Evolutionary conservation across 768 basidiomycete species (phyloP).

Genomic region (Ramaria sp.): DNA sequence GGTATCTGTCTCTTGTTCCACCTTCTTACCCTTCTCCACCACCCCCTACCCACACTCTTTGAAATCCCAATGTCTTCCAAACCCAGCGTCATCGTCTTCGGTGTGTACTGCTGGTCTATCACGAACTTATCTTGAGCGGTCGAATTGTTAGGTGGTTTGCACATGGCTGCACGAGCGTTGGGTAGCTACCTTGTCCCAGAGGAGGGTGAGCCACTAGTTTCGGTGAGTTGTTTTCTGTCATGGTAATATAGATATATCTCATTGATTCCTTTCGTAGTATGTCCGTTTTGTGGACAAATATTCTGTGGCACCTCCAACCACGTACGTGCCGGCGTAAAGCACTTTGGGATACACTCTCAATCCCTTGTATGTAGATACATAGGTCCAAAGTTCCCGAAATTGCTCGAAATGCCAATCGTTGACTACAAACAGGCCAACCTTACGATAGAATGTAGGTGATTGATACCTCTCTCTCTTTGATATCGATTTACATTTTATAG

Average conservation of each 20-base stretch:
- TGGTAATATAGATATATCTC: slow-evolving; percentile 11
- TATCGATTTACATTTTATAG: slow-evolving; percentile 24
- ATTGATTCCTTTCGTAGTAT: slow-evolving; percentile 30
- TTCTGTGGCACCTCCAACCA: slow-evolving; percentile 63
- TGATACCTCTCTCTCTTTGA: neutral
- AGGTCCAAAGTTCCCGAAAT: slow-evolving; percentile 59
- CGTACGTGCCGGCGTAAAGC: slow-evolving; percentile 30
- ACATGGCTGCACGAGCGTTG: slow-evolving; percentile 66
- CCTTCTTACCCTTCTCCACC: slow-evolving; percentile 4
- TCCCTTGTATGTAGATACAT: slow-evolving; percentile 48
- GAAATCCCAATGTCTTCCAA: slow-evolving; percentile 29
- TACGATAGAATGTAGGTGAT: slow-evolving; percentile 50
- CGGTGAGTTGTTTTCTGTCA: slow-evolving; percentile 35
- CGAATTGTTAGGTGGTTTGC: slow-evolving; percentile 53
- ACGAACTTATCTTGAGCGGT: neutral
- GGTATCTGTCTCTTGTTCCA: neutral
- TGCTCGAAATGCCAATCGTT: slow-evolving; percentile 56
- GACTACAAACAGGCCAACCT: slow-evolving; percentile 80
- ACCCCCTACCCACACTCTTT: slow-evolving; percentile 6
- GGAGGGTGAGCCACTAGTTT: slow-evolving; percentile 58
- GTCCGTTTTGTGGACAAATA: slow-evolving; percentile 67
- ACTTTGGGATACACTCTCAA: slow-evolving; percentile 12
- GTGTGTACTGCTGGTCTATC: slow-evolving; percentile 28
- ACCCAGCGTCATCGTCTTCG: slow-evolving; percentile 68
- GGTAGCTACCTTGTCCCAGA: slow-evolving; percentile 56